Evolutionary conservation across 2,329 filamentous ascomycete genomes (phyloP).

Genomic region (Diaporthe humulicola): DNA sequence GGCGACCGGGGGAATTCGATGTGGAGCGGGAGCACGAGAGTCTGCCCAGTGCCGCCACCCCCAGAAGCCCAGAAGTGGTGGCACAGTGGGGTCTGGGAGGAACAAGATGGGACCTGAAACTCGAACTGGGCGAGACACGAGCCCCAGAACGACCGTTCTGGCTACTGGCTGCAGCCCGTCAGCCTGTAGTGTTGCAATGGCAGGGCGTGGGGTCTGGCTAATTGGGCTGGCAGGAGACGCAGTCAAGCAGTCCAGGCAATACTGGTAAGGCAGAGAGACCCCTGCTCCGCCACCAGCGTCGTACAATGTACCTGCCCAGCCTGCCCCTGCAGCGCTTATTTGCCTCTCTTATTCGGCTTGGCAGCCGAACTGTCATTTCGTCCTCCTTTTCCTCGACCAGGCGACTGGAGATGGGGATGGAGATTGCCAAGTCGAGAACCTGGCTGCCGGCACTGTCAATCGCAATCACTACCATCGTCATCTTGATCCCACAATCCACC

Average conservation of each 20-base stretch:
- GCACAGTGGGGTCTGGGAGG: constrained; percentile 21
- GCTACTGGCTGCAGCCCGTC: constrained; percentile 2
- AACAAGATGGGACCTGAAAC: constrained; percentile 26
- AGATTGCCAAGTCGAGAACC: constrained; percentile 23
- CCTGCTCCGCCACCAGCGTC: constrained; percentile 9
- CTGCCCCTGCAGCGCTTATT: constrained; percentile 30
- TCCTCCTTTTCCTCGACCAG: constrained; percentile 24
- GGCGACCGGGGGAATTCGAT: not conserved
- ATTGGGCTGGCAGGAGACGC: not conserved
- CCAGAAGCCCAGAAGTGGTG: not conserved
- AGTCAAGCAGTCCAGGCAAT: too few species aligned
- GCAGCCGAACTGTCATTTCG: constrained; percentile 29
- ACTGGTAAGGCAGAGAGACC: constrained; percentile 11
- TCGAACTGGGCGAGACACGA: constrained; percentile 10
- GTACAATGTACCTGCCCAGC: not conserved
- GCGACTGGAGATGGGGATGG: constrained; percentile 15
- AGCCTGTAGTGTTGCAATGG: too few species aligned
- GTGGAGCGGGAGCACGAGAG: not conserved
- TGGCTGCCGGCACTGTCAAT: constrained; percentile 10
- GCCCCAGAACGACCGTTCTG: not conserved
- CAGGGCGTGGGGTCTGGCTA: not conserved
- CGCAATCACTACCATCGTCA: constrained; percentile 25
- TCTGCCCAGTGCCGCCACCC: constrained; percentile 4
- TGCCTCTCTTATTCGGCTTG: constrained; percentile 30
- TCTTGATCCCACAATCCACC: constrained; percentile 17